A percentile compares a stretch with the other conserved stretches of the same genome.
These are phyloP conservation scores for Fraxinus quadrangulata DNA, from an alignment of 257 asterid species.

Conservation along the genomic window DNA sequence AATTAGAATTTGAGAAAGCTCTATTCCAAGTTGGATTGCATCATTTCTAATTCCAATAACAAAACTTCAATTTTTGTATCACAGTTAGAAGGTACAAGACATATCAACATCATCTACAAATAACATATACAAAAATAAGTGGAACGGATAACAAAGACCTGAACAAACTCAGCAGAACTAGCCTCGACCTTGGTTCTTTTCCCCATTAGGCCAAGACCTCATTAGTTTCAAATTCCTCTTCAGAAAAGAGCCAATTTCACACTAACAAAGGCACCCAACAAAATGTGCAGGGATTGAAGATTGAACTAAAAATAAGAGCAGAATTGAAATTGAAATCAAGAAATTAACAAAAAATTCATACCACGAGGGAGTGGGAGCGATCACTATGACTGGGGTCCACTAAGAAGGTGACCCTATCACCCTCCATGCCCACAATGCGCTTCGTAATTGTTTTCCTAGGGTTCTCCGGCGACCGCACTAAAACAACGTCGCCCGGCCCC, in stretches of 20 bases:
- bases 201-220: neutral
- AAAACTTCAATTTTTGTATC: neutral
- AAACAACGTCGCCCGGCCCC: conserved; percentile 75
- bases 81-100: neutral
- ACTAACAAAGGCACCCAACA: conserved; percentile 6
- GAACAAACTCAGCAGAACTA: neutral
- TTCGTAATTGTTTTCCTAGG: conserved; percentile 76
- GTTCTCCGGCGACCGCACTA: conserved; percentile 77
- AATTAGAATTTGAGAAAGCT: neutral
- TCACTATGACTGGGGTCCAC: conserved; percentile 58
- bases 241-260: neutral
- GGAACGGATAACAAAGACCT: neutral
- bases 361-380: conserved; percentile 54
- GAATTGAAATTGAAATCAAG: neutral
- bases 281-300: neutral
- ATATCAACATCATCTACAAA: neutral
- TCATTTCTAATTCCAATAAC: neutral
- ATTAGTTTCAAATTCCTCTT: neutral
- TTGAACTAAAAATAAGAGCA: conserved; percentile 5
- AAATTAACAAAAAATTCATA: conserved; percentile 21
- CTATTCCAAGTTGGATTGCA: neutral
- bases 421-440: conserved; percentile 80
- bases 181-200: neutral
- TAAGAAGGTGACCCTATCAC: conserved; percentile 68
- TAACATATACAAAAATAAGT: neutral